phyloP scores from a whole-genome alignment of 768 basidiomycete species.

The Leucosporidium scottii region DNA sequence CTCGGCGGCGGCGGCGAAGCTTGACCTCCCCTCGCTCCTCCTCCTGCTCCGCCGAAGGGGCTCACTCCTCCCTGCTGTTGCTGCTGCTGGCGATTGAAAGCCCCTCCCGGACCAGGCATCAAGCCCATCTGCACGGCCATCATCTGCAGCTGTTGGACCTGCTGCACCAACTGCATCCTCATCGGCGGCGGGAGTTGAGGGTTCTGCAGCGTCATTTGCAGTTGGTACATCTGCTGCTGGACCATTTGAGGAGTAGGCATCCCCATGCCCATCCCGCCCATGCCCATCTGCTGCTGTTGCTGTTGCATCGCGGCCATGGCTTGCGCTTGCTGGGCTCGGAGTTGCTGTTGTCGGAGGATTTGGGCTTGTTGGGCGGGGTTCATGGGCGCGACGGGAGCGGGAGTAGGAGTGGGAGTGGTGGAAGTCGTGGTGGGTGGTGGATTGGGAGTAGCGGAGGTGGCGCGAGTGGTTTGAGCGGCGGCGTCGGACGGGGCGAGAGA shows the following conservation, averaged over 20 bases:
- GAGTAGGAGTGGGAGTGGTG: neutral
- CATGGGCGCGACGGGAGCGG: neutral
- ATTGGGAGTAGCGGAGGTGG: neutral
- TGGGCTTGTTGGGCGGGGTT: slow-evolving; percentile 24
- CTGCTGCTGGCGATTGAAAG: slow-evolving; percentile 48
- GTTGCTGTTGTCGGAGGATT: slow-evolving; percentile 40
- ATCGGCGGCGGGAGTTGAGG: slow-evolving; percentile 25
- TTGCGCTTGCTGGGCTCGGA: slow-evolving; percentile 51
- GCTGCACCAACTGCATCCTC: slow-evolving; percentile 41
- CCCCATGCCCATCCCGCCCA: slow-evolving; percentile 42
- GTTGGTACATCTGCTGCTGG: slow-evolving; percentile 76
- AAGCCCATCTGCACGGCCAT: slow-evolving; percentile 45
- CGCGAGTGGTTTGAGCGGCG: neutral
- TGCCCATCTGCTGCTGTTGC: slow-evolving; percentile 51
- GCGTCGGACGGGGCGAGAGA: neutral
- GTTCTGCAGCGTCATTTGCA: slow-evolving; percentile 41
- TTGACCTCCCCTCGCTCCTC: neutral
- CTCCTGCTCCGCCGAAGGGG: neutral
- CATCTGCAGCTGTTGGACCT: slow-evolving; percentile 64
- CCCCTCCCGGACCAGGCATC: slow-evolving; percentile 1
- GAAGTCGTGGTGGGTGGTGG: neutral
- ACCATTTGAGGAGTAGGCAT: slow-evolving; percentile 57
- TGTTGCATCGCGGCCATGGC: no score
- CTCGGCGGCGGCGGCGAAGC: neutral
- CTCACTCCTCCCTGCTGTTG: neutral